phyloP scores from a whole-genome alignment of 352 stramenopile genomes.

The Halophytophthora polymorphica region DNA sequence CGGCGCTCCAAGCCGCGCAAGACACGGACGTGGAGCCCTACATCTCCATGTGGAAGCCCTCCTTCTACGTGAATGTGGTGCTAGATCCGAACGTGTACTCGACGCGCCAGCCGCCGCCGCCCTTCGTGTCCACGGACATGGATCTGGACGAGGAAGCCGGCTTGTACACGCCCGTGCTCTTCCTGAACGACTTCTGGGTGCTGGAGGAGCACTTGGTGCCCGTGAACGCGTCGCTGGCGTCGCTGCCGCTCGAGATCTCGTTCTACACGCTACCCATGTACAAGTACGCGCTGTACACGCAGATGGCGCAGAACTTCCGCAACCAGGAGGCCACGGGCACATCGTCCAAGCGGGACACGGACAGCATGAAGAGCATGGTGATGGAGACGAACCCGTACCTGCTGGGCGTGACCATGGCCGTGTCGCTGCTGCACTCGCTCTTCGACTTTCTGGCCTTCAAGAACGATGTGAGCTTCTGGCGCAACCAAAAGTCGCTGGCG shows the following conservation, averaged over 20 bases:
- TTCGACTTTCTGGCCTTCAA: constrained; percentile 99
- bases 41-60: constrained; percentile 82
- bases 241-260: constrained; percentile 79
- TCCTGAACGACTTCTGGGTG: constrained; percentile 94
- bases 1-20: constrained; percentile 7
- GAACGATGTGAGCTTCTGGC: constrained; percentile 99
- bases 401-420: constrained; percentile 92
- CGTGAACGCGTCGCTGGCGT: constrained; percentile 87
- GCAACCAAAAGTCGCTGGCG: constrained; percentile 95
- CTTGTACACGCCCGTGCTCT: constrained; percentile 88
- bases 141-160: constrained; percentile 48
- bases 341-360: constrained; percentile 86
- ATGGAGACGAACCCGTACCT: constrained; percentile 97
- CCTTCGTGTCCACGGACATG: constrained; percentile 66
- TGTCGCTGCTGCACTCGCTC: constrained; percentile 96
- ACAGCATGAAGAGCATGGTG: constrained; percentile 95
- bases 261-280: constrained; percentile 86
- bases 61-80: constrained; percentile 64
- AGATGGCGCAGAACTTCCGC: constrained; percentile 91
- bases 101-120: constrained; percentile 44
- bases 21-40: constrained; percentile 37
- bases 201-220: constrained; percentile 82
- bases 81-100: constrained; percentile 73
- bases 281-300: constrained; percentile 92
- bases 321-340: constrained; percentile 92